Conservation (phyloP, 2,329 filamentous ascomycete genomes). For the Penicillium verrucosum region DNA sequence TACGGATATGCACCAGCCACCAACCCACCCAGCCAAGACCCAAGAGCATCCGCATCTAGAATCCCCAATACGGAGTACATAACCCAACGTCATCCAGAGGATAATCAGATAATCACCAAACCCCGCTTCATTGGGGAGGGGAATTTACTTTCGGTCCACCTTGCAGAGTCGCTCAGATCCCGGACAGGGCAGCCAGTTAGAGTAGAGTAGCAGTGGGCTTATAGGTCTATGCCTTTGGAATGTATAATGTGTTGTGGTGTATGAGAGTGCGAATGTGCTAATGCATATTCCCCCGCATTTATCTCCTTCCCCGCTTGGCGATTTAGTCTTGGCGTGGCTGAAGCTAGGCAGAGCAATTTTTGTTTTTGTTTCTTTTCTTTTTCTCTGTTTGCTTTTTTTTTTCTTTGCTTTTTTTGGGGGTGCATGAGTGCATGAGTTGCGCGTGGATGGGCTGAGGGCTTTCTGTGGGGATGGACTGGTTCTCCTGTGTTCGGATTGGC, state of each 20-base stretch:
- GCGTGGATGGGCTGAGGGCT: background rate
- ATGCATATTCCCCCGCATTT: constrained; percentile 2
- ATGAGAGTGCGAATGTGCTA: background rate
- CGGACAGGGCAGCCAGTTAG: background rate
- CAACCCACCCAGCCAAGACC: background rate
- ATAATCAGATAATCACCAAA: too few species aligned
- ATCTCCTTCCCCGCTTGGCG: background rate
- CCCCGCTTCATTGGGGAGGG: background rate
- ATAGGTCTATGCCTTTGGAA: background rate
- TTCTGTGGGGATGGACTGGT: constrained; percentile 1
- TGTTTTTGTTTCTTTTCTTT: background rate
- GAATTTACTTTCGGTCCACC: background rate
- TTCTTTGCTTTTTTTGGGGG: background rate
- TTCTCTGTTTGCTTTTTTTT: background rate
- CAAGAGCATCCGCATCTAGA: background rate
- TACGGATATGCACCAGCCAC: background rate
- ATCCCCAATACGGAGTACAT: background rate
- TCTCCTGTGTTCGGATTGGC: background rate
- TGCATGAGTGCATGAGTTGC: background rate
- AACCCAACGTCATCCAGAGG: background rate
- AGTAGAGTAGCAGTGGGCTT: background rate
- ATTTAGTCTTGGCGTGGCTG: background rate
- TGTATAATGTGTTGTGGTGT: background rate
- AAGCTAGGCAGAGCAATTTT: background rate
- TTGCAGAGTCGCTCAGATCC: background rate